Conservation (phyloP, 768 basidiomycete genomes). For the Kwoniella botswanensis region DNA sequence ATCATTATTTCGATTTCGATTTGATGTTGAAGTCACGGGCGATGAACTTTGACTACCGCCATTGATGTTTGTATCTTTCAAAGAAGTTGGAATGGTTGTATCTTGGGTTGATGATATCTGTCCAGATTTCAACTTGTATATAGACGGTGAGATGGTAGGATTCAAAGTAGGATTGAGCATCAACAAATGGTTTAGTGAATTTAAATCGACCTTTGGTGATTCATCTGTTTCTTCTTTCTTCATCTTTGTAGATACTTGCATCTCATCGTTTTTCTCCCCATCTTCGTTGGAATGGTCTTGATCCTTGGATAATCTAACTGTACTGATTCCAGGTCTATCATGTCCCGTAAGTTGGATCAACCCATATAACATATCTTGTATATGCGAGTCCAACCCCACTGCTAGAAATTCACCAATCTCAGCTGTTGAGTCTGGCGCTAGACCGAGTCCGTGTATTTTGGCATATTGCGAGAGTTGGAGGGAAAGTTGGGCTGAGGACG, state of each 20-base stretch:
- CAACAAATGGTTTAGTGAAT: constrained; percentile 36
- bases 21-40: background rate
- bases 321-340: constrained; percentile 37
- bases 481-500: constrained; percentile 41
- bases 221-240: background rate
- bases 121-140: constrained; percentile 28
- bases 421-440: constrained; percentile 27
- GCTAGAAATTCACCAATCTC: constrained; percentile 52
- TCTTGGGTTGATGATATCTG: background rate
- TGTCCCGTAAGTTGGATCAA: constrained; percentile 38
- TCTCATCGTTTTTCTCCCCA: background rate
- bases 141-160: constrained; percentile 36
- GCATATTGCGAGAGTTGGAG: constrained; percentile 36
- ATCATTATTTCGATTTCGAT: background rate
- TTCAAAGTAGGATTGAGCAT: constrained; percentile 38
- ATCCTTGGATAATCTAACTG: constrained; percentile 28
- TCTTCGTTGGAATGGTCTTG: background rate
- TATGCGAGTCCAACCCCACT: constrained; percentile 43
- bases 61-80: background rate
- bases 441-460: constrained; percentile 30
- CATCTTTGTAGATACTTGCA: background rate
- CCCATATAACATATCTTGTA: constrained; percentile 38
- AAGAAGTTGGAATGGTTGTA: background rate
- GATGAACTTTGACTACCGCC: background rate
- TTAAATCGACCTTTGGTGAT: constrained; percentile 40